Percentiles rank a stretch among this genome's conserved stretches.
These are phyloP conservation scores for Acer yangbiense DNA, from an alignment of 345 rosid species.

Conservation along the genomic window DNA sequence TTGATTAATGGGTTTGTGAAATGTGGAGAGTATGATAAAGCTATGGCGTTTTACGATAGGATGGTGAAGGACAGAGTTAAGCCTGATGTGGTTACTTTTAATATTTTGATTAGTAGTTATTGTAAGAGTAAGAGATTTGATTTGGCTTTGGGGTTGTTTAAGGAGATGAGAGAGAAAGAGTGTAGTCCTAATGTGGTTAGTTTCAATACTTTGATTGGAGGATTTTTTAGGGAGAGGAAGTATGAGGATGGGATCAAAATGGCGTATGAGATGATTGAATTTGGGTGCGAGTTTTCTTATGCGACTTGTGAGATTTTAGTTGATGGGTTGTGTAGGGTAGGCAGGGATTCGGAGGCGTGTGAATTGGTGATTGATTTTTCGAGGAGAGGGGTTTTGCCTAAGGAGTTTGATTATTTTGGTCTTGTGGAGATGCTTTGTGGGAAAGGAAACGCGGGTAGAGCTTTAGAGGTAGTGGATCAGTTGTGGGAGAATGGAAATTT, in stretches of 20 bases:
- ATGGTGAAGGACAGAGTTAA: conserved; percentile 66
- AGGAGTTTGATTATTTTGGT: conserved; percentile 53
- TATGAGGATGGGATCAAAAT: conserved; percentile 64
- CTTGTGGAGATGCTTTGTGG: conserved; percentile 64
- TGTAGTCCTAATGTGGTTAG: conserved; percentile 79
- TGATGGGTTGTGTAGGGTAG: conserved; percentile 68
- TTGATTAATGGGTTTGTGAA: conserved; percentile 73
- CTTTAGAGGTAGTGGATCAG: conserved; percentile 55
- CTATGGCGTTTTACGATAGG: conserved; percentile 51
- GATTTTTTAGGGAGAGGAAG: conserved; percentile 62
- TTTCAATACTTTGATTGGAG: conserved; percentile 79
- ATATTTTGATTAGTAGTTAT: conserved; percentile 71
- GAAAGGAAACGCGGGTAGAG: conserved; percentile 46
- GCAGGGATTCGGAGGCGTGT: conserved; percentile 47
- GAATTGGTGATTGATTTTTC: conserved; percentile 65
- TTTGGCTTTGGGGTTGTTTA: conserved; percentile 64
- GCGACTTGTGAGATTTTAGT: conserved; percentile 86
- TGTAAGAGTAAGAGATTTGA: conserved; percentile 53
- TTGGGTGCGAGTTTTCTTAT: conserved; percentile 55
- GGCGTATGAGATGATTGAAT: conserved; percentile 83
- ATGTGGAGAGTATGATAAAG: conserved; percentile 49
- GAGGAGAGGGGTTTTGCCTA: conserved; percentile 57
- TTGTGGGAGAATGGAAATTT: conserved; percentile 61
- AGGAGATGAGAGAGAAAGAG: conserved; percentile 73
- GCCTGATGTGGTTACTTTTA: conserved; percentile 76